Evolutionary conservation across 495 filamentous ascomycete genomes (phyloP).

Genomic region (Cudoniella acicularis): DNA sequence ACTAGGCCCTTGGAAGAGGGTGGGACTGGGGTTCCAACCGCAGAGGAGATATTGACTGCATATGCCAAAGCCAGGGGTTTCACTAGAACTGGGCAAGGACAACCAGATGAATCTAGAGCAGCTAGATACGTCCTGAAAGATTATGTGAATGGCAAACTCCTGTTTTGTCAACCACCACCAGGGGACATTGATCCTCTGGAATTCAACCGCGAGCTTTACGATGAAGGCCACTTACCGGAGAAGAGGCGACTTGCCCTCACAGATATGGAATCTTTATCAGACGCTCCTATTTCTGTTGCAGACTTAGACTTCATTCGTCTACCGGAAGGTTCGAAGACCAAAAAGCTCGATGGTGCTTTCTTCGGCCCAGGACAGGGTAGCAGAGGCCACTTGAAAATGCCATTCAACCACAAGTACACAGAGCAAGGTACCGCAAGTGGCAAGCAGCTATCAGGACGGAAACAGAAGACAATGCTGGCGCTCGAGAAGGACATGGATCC

Average conservation of each 20-base stretch:
- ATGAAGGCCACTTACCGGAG: slow-evolving; percentile 68
- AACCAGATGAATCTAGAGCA: slow-evolving; percentile 90
- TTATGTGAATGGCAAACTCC: slow-evolving; percentile 92
- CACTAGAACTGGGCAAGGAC: slow-evolving; percentile 78
- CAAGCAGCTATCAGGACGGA: slow-evolving; percentile 75
- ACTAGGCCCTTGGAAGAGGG: slow-evolving; percentile 87
- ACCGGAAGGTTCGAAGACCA: slow-evolving; percentile 61
- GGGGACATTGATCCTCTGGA: slow-evolving; percentile 62
- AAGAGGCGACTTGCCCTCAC: slow-evolving; percentile 61
- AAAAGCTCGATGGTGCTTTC: slow-evolving; percentile 77
- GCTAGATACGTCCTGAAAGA: slow-evolving; percentile 92
- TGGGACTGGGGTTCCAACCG: slow-evolving; percentile 83
- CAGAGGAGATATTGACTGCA: slow-evolving; percentile 78
- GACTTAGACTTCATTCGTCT: slow-evolving; percentile 43
- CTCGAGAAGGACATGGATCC: slow-evolving; percentile 81
- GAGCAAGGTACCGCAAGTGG: slow-evolving; percentile 65
- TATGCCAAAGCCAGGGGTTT: slow-evolving; percentile 90
- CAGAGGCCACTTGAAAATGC: slow-evolving; percentile 67
- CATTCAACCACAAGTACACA: slow-evolving; percentile 84
- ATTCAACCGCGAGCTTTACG: slow-evolving; percentile 91
- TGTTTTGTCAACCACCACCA: slow-evolving; percentile 88
- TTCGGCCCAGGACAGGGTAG: slow-evolving; percentile 63
- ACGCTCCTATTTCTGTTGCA: slow-evolving; percentile 37
- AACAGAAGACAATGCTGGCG: slow-evolving; percentile 79
- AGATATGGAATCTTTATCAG: slow-evolving; percentile 38